Evolutionary conservation across 345 rosid genomes (phyloP).

Genomic region (Carallia brachiata): DNA sequence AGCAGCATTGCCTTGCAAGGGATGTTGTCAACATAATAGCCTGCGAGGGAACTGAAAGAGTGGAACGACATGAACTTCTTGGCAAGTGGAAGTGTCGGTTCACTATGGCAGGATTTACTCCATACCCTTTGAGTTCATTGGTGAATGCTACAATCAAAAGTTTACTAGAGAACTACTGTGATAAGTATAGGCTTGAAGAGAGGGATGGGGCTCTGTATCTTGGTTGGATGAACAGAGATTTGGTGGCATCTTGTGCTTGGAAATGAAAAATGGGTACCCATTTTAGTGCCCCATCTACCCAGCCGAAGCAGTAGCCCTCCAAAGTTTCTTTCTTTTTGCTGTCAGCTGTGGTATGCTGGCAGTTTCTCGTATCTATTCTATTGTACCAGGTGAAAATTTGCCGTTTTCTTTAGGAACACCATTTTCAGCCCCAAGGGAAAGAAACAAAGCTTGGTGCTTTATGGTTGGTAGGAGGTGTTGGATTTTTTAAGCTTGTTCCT

Average conservation of each 20-base stretch:
- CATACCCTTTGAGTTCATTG: constrained; percentile 71
- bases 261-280: constrained; percentile 31
- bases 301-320: constrained; percentile 1
- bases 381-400: neutral
- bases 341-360: neutral
- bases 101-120: constrained; percentile 77
- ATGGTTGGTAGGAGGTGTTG: neutral
- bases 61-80: constrained; percentile 75
- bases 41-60: constrained; percentile 85
- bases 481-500: neutral
- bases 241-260: constrained; percentile 95
- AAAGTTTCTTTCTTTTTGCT: neutral
- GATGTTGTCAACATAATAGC: constrained; percentile 88
- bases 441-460: constrained; percentile 8
- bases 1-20: constrained; percentile 90
- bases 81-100: constrained; percentile 86
- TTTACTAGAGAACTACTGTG: constrained; percentile 56
- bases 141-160: constrained; percentile 68
- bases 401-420: constrained; percentile 6
- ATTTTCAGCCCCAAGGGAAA: neutral
- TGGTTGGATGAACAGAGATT: constrained; percentile 84
- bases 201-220: constrained; percentile 73
- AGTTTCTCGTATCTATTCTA: neutral
- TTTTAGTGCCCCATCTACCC: neutral
- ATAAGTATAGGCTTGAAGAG: constrained; percentile 68